A percentile compares a stretch with the other conserved stretches of the same genome.
phyloP scores from a whole-genome alignment of 2,329 filamentous ascomycete species.

The Albifimbria verrucaria region DNA sequence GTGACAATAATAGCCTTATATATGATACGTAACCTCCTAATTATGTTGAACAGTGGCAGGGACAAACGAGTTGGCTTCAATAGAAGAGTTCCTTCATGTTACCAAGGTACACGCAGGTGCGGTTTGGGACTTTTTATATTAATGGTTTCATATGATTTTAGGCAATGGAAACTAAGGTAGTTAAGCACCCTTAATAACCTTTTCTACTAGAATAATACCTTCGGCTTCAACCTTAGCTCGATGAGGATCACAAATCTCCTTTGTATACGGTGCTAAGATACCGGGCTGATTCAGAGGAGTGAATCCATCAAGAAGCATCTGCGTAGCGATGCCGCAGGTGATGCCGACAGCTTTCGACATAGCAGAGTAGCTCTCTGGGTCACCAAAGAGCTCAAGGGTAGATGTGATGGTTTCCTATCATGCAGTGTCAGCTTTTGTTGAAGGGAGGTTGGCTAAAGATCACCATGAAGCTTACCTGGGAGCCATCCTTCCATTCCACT shows the following conservation, averaged over 20 bases:
- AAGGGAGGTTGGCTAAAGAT: not conserved
- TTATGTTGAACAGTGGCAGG: not conserved
- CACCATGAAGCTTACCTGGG: slow-evolving; percentile 14
- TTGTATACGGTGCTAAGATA: slow-evolving; percentile 13
- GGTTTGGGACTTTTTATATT: not conserved
- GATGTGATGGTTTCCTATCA: slow-evolving; percentile 48
- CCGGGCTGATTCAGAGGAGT: slow-evolving; percentile 12
- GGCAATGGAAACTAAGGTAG: too few relatives aligned
- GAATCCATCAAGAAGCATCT: slow-evolving; percentile 54
- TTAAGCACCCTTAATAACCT: too few relatives aligned
- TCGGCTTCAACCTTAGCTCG: slow-evolving; percentile 7
- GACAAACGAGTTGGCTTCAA: not conserved
- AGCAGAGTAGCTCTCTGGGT: slow-evolving; percentile 61
- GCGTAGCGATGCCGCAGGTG: slow-evolving; percentile 63
- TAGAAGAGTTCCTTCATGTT: not conserved
- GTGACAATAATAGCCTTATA: not conserved
- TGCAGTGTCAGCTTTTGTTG: slow-evolving; percentile 37
- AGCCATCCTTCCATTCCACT: slow-evolving; percentile 64
- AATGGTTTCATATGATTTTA: too few relatives aligned
- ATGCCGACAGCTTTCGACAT: slow-evolving; percentile 69
- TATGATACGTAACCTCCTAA: not conserved
- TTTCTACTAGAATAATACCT: slow-evolving; percentile 8
- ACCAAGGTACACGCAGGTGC: not conserved
- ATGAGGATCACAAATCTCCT: slow-evolving; percentile 11
- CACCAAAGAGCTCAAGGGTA: slow-evolving; percentile 64